Base-by-base conservation (phyloP, 176 grass and related monocot species). In the Zoysia pacifica region DNA sequence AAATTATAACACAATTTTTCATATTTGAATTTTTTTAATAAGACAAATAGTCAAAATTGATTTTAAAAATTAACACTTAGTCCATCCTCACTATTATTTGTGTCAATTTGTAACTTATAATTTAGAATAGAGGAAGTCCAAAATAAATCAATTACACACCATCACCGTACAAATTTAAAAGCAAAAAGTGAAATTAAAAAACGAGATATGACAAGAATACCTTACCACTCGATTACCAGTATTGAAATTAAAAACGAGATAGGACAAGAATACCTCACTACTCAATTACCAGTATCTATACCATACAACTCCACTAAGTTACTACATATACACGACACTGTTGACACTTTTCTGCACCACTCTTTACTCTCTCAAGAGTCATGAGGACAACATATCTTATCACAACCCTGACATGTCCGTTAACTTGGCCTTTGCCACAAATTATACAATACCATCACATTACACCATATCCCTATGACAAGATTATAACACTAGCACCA, bases 341-440 rank as follows among this genome's bases (percentile, higher is more conserved):
- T 77, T 37, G 5, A n/a, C 59, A 54, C 37, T 41, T 18, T 0
- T 53, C 13, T 46, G n/a, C 44, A 49, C 28, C 49, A 54, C 15
- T 18, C 43, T 38, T 36, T 3, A 13, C n/a, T 10, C 77, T 36
- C 18, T 28, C 28, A 28, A 28, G 28, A 28, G 28, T 28, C 28
- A 28, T 0, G 28, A 28, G 28, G 6, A 56, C 56, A 83, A 38
- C 38, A 56, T 56, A 14, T 56, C 19, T 60, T 60, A 19, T 12
- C 73, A 74, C 61, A 83, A n/a, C 65, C 66, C 84, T 52, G 47
- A 78, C 73, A 82, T 66, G 79, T 20, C 59, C 67, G 74, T 87
- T 78, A 87, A 82, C 42, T 37, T 60, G 87, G 87, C 77, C 87
- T 85, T 89, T 18, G 66, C 72, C 87, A 81, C 72, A 18, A 89